These are phyloP conservation scores for Irpex sp. DNA, from an alignment of 1,284 basidiomycete genomes.

Conservation along the genomic window DNA sequence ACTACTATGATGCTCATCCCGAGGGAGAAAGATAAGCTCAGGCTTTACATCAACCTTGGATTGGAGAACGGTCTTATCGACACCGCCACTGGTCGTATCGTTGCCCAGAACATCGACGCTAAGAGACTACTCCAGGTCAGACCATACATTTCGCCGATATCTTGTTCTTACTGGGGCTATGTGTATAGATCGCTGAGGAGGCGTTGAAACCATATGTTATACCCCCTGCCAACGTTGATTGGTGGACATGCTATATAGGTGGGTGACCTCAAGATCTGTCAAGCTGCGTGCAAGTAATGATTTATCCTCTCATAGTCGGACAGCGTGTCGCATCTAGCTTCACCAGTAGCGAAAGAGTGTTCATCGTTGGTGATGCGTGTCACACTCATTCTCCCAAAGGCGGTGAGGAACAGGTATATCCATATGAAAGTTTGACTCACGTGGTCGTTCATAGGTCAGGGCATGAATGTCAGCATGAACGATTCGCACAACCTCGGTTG, in stretches of 20 bases:
- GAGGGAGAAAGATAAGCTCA: slow-evolving; percentile 74
- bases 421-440: not conserved
- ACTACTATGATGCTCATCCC: slow-evolving; percentile 78
- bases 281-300: not conserved
- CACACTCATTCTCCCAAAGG: slow-evolving; percentile 88
- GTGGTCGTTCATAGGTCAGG: slow-evolving; percentile 49
- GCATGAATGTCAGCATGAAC: slow-evolving; percentile 84
- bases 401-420: slow-evolving; percentile 48
- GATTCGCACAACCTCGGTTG: slow-evolving; percentile 83
- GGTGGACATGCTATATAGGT: slow-evolving; percentile 85
- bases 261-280: slow-evolving; percentile 8
- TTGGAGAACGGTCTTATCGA: slow-evolving; percentile 45
- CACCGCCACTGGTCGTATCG: slow-evolving; percentile 46
- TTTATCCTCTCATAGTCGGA: slow-evolving; percentile 51
- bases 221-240: slow-evolving; percentile 66
- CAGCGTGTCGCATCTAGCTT: slow-evolving; percentile 81
- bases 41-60: slow-evolving; percentile 80
- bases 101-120: slow-evolving; percentile 66
- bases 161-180: not conserved
- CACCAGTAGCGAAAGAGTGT: slow-evolving; percentile 73
- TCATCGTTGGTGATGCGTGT: slow-evolving; percentile 85
- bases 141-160: not conserved
- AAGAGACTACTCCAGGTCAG: slow-evolving; percentile 59
- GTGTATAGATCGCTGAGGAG: slow-evolving; percentile 67
- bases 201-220: slow-evolving; percentile 77